Evolutionary conservation across 179 eudicot genomes (phyloP).

Genomic region (Heliamphora pulchella): DNA sequence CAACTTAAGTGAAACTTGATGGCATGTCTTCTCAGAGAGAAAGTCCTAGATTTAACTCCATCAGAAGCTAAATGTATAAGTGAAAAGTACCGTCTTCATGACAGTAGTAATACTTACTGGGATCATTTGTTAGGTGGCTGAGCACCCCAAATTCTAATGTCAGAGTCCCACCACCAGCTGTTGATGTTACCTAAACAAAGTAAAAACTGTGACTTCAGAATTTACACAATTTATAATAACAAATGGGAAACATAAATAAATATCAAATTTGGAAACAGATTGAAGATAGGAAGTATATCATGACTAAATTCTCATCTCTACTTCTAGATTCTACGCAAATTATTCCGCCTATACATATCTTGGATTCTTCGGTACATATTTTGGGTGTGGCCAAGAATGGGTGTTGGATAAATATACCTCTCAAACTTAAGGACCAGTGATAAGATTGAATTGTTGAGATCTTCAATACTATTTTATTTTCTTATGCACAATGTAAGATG

Average conservation of each 20-base stretch:
- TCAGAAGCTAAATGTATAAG: neutral
- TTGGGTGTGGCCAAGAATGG: neutral
- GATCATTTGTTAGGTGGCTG: constrained; percentile 85
- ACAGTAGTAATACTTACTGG: constrained; percentile 45
- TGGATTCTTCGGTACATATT: neutral
- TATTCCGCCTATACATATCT: neutral
- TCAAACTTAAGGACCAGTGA: constrained; percentile 1
- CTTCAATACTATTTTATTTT: neutral
- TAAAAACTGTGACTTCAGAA: constrained; percentile 9
- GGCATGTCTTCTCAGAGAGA: constrained; percentile 3
- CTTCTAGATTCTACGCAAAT: neutral
- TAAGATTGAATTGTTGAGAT: neutral
- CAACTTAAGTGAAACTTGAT: neutral
- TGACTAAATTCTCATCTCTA: neutral
- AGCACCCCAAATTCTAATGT: constrained; percentile 93
- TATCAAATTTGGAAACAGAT: neutral
- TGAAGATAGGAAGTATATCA: neutral
- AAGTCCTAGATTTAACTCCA: neutral
- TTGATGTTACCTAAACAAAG: constrained; percentile 76
- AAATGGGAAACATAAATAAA: neutral
- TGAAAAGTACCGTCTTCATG: neutral
- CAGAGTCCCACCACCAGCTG: constrained; percentile 99
- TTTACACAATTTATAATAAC: neutral
- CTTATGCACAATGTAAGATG: neutral
- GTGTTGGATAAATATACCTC: neutral